Base-by-base conservation (phyloP, 2,329 filamentous ascomycete genomes). In the Aspergillus costaricaensis region DNA sequence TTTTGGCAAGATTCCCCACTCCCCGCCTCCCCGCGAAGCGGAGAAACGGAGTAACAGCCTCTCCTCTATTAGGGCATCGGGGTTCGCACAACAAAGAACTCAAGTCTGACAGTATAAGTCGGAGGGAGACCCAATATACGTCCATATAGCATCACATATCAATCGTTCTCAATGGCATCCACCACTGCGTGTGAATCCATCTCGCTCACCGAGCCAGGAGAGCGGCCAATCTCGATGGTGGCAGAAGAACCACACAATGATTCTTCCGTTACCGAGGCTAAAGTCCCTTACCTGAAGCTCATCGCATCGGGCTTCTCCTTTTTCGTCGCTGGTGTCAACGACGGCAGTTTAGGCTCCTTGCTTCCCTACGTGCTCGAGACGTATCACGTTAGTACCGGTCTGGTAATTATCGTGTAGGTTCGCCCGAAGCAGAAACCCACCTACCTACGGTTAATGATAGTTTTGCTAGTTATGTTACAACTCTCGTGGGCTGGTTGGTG, bases 241-340 rank as follows among this genome's bases (percentile, higher is more conserved):
- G 12, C 32, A 36, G 41, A 44, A 21, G 41, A 7, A 2, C 41
- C 41, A 19, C 14, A 21, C 9, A 14, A 44, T 23, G 19, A 9
- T 14, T 3, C 19, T 14, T 21, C 41, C 2, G 8, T 36, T 15
- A 36, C 32, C 32, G 39, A 43, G 23, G 17, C 32, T 2, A 50
- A 50, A 19, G 17, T 23, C 5, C 25, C 25, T 6, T 17, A 17
- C 21, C 57, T 84, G 38, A 87, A 85, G 68, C 72, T 88, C 2
- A 57, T 82, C 39, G 83, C 83, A 47, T 81, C 83, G 2, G 83
- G 82, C 0, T 83, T 88, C 63, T 86, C 85, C 0, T 89, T 89
- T 75, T 88, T 89, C 67, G 85, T 86, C 30, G 85, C 87, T 0
- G 87, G 87, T 0, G 78, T 85, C 51, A 89, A 88, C 59, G 87